Base-by-base conservation (phyloP, 1,139 yeast genomes). In the Suhomyces bokatorum region DNA sequence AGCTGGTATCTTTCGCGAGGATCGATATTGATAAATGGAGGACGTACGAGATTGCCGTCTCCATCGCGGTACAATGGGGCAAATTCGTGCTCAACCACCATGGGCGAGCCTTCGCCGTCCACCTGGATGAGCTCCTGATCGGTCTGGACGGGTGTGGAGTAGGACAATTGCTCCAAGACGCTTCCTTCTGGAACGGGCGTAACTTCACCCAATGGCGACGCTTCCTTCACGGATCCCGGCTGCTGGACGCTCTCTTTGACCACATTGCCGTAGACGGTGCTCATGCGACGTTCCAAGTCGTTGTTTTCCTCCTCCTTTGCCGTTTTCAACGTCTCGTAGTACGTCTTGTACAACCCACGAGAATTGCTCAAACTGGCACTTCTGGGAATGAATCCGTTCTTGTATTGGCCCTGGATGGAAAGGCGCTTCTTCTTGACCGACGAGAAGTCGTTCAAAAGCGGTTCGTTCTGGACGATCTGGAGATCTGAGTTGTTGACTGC, bases 1-100 rank as follows among this genome's bases (percentile, higher is more conserved):
- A 74, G 58, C 14, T 71, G 73, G 50, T 73, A 70, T 35, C 79
- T 60, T 52, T 74, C 78, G 30, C 67, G 53, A 0, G 78, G 79
- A 44, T 73, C 77, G 39, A 73, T 61, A 42, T 70, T 71, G 31
- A 74, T 72, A 51, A 73, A 70, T n/a, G 78, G 77, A 0, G 79
- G 78, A 41, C 79, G 60, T 2, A 67, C 73, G 40, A 70, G 54
- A 45, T 70, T 67, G 2, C 78, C 77, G 1, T 64, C 62, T 4
- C 59, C 62, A 47, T 73, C 78, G 20, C 56, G 56, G 48, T 70
- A 70, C 34, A 67, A 50, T 1, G 71, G 66, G 1, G 70, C 69
- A 53, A 64, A 64, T 32, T 66, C 70, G 32, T 60, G 62, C 35
- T 64, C 67, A 13, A 59, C 49, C 13, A 55, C 41, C 13, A 49